These are phyloP conservation scores for Akanthomyces lecanii DNA, from an alignment of 2,329 filamentous ascomycete species.

Conservation along the genomic window DNA sequence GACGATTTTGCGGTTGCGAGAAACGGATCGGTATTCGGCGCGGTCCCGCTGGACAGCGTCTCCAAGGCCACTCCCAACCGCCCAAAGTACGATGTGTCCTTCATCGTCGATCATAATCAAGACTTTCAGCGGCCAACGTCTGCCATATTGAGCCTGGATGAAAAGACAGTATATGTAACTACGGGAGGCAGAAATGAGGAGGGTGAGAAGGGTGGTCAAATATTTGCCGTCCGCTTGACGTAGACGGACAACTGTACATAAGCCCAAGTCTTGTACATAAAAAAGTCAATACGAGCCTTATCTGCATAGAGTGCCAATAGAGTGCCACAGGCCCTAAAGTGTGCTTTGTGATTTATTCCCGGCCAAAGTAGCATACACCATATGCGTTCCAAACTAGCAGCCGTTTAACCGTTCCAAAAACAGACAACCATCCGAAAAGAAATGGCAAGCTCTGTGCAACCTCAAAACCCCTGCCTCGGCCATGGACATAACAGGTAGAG, in stretches of 20 bases:
- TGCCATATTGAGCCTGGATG: slow-evolving; percentile 18
- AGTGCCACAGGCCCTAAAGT: not conserved
- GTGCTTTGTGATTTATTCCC: not conserved
- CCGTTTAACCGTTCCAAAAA: not conserved
- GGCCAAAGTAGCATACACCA: not conserved
- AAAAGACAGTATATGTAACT: slow-evolving; percentile 19
- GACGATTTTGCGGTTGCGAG: slow-evolving; percentile 21
- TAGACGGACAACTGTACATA: not conserved
- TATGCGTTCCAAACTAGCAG: not conserved
- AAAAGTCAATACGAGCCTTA: not conserved
- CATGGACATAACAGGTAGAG: not conserved
- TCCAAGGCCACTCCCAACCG: slow-evolving; percentile 4
- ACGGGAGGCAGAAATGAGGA: slow-evolving; percentile 15
- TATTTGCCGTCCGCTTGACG: slow-evolving; percentile 6
- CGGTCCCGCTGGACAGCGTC: slow-evolving; percentile 9
- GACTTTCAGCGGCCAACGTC: slow-evolving; percentile 18
- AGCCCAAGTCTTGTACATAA: not conserved
- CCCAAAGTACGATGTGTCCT: not conserved
- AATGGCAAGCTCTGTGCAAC: not conserved
- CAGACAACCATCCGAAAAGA: not conserved
- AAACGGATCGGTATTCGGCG: slow-evolving; percentile 19
- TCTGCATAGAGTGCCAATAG: not conserved
- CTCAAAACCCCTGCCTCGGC: not conserved
- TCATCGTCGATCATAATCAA: slow-evolving; percentile 10
- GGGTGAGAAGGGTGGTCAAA: slow-evolving; percentile 9